Evolutionary conservation across 805 yeast genomes (phyloP).

Genomic region (Teunomyces pallodes): DNA sequence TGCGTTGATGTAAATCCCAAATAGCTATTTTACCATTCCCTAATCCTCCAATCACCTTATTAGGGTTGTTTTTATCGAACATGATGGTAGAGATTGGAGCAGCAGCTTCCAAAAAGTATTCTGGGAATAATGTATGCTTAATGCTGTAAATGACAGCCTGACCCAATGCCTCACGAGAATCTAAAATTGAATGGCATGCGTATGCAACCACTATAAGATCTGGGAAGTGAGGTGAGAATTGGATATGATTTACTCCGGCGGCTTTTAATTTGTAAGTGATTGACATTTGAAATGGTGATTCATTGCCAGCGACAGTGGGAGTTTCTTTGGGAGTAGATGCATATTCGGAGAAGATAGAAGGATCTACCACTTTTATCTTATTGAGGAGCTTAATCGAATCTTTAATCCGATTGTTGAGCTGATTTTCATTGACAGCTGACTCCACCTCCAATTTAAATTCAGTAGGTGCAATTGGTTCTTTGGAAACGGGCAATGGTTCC

Average conservation of each 20-base stretch:
- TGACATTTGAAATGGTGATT: background rate
- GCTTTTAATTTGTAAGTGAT: background rate
- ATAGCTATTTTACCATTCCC: conserved; percentile 48
- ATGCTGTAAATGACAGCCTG: conserved; percentile 11
- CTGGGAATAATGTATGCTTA: conserved; percentile 22
- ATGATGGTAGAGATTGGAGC: conserved; percentile 38
- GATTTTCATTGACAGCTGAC: conserved; percentile 14
- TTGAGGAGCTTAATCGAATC: conserved; percentile 23
- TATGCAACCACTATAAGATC: conserved; percentile 12
- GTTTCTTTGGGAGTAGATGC: background rate
- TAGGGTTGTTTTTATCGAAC: conserved; percentile 38
- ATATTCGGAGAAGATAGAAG: background rate
- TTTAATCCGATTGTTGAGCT: conserved; percentile 18
- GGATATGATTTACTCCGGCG: conserved; percentile 3
- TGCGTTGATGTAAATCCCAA: conserved; percentile 42
- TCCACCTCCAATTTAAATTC: background rate
- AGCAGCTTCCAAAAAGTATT: conserved; percentile 38
- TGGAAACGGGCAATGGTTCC: background rate
- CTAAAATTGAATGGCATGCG: background rate
- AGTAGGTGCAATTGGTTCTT: background rate
- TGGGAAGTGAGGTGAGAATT: conserved; percentile 13
- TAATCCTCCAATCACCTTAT: conserved; percentile 48
- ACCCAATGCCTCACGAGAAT: conserved; percentile 4
- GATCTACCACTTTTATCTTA: conserved; percentile 11
- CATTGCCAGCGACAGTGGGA: background rate